Base-by-base conservation (phyloP, 2,329 filamentous ascomycete genomes). In the Fusarium pseudograminearum region DNA sequence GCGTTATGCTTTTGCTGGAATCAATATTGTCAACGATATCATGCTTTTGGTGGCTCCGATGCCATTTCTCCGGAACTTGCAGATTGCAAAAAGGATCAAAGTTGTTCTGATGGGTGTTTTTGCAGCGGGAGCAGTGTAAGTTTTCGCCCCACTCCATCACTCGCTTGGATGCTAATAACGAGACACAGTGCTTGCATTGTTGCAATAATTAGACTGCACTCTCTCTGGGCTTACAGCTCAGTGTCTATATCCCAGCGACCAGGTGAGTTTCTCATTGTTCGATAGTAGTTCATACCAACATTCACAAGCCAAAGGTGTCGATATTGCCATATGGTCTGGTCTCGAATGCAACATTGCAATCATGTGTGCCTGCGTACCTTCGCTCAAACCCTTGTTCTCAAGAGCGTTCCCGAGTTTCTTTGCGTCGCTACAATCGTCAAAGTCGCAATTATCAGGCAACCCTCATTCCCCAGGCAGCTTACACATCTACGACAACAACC, bases 271-370 rank as follows among this genome's bases (percentile, higher is more conserved):
- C 4, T 7, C 6, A 2, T 20, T 3, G 9, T 7, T 20, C 4
- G 0, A 5, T 5, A 5, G 2, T 15, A 8, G 0, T 20, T 20
- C 11, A 47, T 7, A 6, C 42, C 40, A 31, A 56, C 7, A 12
- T 2, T 4, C 14, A 11, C 7, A 4, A 57, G 54, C 47, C 2
- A 57, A 57, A 7, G 54, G 54, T 18, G 22, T 51, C 34, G 45
- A 51, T 9, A 41, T 57, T 18, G 54, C 54, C 0, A 41, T 57
- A 14, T 57, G 54, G 45, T 57, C 54, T 16, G 33, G 54, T 1
- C 45, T 57, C 3, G 45, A 57, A 20, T 57, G 54, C 12, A 57
- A 52, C 20, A 57, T 57, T 5, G 54, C 54, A 15, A 57, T 57
- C 10, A 57, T 57, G 20, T 57, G 54, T 18, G 54, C 54, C 12